A percentile compares a stretch with the other conserved stretches of the same genome.
Evolutionary conservation across 2,329 filamentous ascomycete species (phyloP).

Genomic region (Aspergillus hortae): DNA sequence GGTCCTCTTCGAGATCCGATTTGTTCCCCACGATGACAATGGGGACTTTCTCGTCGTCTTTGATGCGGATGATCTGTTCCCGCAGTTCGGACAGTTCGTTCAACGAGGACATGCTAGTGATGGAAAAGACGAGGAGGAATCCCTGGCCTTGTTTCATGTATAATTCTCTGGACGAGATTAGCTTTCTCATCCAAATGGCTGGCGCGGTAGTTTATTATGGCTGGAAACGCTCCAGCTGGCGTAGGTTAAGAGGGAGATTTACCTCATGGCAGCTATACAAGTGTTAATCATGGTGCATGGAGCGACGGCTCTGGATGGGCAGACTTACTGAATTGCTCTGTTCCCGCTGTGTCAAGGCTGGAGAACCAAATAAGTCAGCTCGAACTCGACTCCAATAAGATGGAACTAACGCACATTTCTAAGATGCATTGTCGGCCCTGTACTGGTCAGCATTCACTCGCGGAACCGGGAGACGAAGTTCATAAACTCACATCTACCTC

Average conservation of each 20-base stretch:
- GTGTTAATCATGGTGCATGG: not conserved
- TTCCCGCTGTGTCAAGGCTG: slow-evolving; percentile 83
- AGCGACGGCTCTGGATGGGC: slow-evolving; percentile 2
- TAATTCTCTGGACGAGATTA: slow-evolving; percentile 57
- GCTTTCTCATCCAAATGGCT: not conserved
- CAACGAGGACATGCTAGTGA: slow-evolving; percentile 79
- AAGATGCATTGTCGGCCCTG: slow-evolving; percentile 84
- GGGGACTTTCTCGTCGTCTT: slow-evolving; percentile 78
- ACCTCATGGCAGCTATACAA: slow-evolving; percentile 55
- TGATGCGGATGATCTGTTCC: slow-evolving; percentile 87
- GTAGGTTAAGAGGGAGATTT: slow-evolving; percentile 20
- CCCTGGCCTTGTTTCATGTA: slow-evolving; percentile 95
- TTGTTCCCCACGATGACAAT: slow-evolving; percentile 94
- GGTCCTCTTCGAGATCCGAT: slow-evolving; percentile 81
- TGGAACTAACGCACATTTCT: slow-evolving; percentile 66
- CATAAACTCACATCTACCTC: slow-evolving; percentile 74
- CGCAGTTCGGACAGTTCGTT: slow-evolving; percentile 75
- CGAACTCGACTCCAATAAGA: not conserved
- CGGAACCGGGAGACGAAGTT: not conserved
- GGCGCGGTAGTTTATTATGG: not conserved
- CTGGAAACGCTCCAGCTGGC: not conserved
- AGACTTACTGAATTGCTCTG: slow-evolving; percentile 82
- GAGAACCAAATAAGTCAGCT: slow-evolving; percentile 11
- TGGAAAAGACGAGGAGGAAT: slow-evolving; percentile 88
- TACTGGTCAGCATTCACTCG: slow-evolving; percentile 24